Percentiles rank a stretch among this genome's conserved stretches.
Evolutionary conservation across 768 basidiomycete genomes (phyloP).

Genomic region (Postia placenta): DNA sequence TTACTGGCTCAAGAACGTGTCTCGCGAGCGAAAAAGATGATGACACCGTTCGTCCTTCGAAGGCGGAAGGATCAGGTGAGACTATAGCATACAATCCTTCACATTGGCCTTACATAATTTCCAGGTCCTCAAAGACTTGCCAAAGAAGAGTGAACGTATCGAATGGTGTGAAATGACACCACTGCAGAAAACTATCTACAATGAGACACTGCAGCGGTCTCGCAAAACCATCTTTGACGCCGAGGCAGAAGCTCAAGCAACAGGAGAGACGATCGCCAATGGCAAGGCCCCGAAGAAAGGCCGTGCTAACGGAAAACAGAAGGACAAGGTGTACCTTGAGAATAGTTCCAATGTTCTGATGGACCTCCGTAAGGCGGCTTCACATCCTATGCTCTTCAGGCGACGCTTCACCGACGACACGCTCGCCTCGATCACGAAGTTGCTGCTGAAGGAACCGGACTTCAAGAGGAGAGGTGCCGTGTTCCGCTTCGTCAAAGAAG

Average conservation of each 20-base stretch:
- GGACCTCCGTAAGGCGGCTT: constrained; percentile 94
- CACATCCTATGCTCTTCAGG: constrained; percentile 95
- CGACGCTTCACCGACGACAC: constrained; percentile 73
- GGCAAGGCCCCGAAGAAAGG: constrained; percentile 33
- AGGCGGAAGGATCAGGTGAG: constrained; percentile 88
- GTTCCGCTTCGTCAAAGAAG: constrained; percentile 87
- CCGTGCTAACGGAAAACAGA: constrained; percentile 37
- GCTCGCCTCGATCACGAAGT: constrained; percentile 69
- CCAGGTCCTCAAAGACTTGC: constrained; percentile 88
- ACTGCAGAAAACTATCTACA: constrained; percentile 78
- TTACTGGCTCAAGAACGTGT: constrained; percentile 90
- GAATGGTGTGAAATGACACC: constrained; percentile 94
- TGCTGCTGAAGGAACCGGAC: constrained; percentile 85
- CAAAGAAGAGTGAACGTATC: constrained; percentile 87
- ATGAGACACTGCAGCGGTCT: constrained; percentile 78
- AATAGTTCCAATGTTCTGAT: constrained; percentile 93
- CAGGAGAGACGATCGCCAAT: constrained; percentile 23
- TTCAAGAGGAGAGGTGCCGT: constrained; percentile 79
- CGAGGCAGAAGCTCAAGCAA: constrained; percentile 23
- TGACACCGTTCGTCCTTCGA: constrained; percentile 98
- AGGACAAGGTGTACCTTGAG: constrained; percentile 65
- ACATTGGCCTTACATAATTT: background rate
- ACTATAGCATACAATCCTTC: background rate
- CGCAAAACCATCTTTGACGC: constrained; percentile 69
- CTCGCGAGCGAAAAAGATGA: constrained; percentile 96